Base-by-base conservation (phyloP, 257 asterid genomes). In the Cruciata laevipes region DNA sequence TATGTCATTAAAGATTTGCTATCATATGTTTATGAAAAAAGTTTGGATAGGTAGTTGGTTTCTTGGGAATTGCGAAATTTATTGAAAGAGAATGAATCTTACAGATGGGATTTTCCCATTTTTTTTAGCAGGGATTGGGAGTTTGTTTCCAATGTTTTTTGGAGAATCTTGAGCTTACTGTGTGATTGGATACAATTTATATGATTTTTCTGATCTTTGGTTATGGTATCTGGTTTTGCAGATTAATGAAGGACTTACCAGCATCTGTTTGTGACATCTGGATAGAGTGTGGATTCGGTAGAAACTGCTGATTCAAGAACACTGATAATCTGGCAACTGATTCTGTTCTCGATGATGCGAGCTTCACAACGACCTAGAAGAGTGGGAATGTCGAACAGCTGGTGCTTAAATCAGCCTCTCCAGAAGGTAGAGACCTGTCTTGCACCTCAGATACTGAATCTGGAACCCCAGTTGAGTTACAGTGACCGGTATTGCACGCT, bases 401-500 rank as follows among this genome's bases (percentile, higher is more conserved):
- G 82, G 67, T 87, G 76, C 63, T 76, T 66, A 27, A 66, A 66
- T 75, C 83, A 75, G 67, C 81, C 87, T 18, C 70, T 82, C 38
- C 80, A 74, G 42, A 83, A 81, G 69, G 76, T 77, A 17, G 95
- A 79, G 65, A 31, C 86, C 61, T 84, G 60, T 69, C 82, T 75
- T 6, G 76, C 76, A 66, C 84, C 86, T 53, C 82, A 40, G 35
- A 75, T 78, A 63, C 88, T 76, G 61, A 69, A 82, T 70, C 69
- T 80, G 51, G 88, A 81, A 63, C 76, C 72, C 35, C 80, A 65
- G 21, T 71, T 73, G 62, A 62, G 70, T 70, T 77, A 53, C 83
- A 78, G 68, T 59, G 68, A 74, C 52, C 79, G 68, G 40, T 85
- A 78, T 47, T 79, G 87, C 69, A 86, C 92, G 1, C 81, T 88